Evolutionary conservation across 805 yeast genomes (phyloP).

Genomic region (Schizosaccharomyces osmophilus): DNA sequence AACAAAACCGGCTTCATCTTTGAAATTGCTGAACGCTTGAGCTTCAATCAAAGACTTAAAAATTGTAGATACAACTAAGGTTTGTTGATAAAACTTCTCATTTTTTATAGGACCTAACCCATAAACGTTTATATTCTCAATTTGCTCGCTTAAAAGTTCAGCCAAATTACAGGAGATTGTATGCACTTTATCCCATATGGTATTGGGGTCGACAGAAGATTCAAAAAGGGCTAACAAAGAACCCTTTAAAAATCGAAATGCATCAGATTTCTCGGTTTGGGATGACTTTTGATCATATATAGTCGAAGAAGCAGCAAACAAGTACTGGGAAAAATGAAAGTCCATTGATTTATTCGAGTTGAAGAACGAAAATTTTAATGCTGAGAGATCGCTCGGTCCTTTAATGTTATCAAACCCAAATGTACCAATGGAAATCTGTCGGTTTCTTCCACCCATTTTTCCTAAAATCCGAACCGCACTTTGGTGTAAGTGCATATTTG

Average conservation of each 20-base stretch:
- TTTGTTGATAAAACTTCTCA: not conserved
- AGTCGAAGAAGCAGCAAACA: not conserved
- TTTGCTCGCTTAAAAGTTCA: not conserved
- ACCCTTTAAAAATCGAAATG: not conserved
- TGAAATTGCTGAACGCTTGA: not conserved
- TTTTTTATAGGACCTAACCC: not conserved
- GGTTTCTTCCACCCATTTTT: constrained; percentile 85
- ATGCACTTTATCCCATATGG: not conserved
- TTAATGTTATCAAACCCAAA: constrained; percentile 24
- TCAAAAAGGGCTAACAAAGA: not conserved
- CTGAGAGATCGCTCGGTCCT: not conserved
- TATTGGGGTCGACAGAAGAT: not conserved
- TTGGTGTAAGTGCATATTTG: constrained; percentile 84
- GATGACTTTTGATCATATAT: not conserved
- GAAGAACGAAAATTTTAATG: not conserved
- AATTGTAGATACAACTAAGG: not conserved
- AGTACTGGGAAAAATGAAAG: not conserved
- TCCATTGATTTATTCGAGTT: not conserved
- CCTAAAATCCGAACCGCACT: constrained; percentile 84
- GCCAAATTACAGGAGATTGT: not conserved
- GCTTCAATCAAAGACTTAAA: not conserved
- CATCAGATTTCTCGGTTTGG: not conserved
- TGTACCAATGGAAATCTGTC: constrained; percentile 64
- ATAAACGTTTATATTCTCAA: not conserved
- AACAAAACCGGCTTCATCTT: not conserved